Evolutionary conservation across 352 stramenopile species (phyloP).

Genomic region (Pseudoperonospora humuli): DNA sequence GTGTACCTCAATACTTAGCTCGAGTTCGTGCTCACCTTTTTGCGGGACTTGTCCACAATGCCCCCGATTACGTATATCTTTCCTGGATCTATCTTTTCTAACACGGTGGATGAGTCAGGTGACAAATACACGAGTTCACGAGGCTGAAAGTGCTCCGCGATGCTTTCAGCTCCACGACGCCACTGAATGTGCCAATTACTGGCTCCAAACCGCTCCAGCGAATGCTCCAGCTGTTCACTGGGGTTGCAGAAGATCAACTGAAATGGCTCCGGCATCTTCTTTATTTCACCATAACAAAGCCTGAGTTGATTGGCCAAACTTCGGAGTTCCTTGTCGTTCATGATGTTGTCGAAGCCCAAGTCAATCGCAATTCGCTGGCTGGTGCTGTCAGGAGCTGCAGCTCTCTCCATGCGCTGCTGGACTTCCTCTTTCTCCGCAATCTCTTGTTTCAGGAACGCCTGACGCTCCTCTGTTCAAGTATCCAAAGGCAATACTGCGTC

Average conservation of each 20-base stretch:
- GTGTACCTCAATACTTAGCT: not conserved
- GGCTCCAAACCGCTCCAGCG: constrained; percentile 55
- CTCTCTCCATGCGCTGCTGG: constrained; percentile 24
- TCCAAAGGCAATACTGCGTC: not conserved
- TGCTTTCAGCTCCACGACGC: constrained; percentile 21
- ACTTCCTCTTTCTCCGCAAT: constrained; percentile 24
- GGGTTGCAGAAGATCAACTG: constrained; percentile 55
- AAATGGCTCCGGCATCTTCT: constrained; percentile 59
- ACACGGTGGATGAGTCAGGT: constrained; percentile 58
- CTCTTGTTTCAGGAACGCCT: constrained; percentile 38
- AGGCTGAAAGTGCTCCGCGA: constrained; percentile 31
- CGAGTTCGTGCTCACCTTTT: constrained; percentile 30
- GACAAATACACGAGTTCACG: constrained; percentile 66
- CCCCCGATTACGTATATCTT: constrained; percentile 80
- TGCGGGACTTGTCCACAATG: constrained; percentile 73
- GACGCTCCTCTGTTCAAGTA: constrained; percentile 37
- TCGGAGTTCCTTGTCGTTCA: constrained; percentile 76
- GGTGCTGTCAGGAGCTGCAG: constrained; percentile 9
- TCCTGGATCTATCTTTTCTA: constrained; percentile 40
- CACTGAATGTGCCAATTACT: constrained; percentile 56
- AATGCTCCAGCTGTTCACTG: constrained; percentile 34
- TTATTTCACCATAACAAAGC: constrained; percentile 57
- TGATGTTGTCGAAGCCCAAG: constrained; percentile 68
- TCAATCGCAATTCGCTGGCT: constrained; percentile 55
- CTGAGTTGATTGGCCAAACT: constrained; percentile 75